Evolutionary conservation across 495 filamentous ascomycete genomes (phyloP).

Genomic region (Aspergillus ostianus): DNA sequence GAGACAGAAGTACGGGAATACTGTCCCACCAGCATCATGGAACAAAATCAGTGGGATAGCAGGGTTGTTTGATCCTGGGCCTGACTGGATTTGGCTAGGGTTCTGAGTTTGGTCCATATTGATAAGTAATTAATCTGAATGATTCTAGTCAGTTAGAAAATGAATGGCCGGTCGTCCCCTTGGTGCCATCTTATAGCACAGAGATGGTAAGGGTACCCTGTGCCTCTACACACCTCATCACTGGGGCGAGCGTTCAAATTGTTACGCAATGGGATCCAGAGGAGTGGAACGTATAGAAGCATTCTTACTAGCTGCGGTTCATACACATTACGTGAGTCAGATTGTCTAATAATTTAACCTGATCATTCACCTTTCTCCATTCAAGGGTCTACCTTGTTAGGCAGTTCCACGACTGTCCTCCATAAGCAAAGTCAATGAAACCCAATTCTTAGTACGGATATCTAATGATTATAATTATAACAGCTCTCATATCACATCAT

Average conservation of each 20-base stretch:
- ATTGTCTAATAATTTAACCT: background rate
- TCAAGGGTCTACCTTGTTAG: too few species aligned
- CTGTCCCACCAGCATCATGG: conserved; percentile 10
- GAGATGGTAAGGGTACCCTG: background rate
- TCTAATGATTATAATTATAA: too few species aligned
- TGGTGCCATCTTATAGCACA: background rate
- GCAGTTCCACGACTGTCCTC: too few species aligned
- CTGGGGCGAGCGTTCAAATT: background rate
- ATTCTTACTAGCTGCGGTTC: background rate
- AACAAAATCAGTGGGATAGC: background rate
- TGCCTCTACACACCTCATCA: background rate
- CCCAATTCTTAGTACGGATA: too few species aligned
- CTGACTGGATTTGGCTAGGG: background rate
- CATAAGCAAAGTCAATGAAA: too few species aligned
- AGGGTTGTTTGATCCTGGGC: background rate
- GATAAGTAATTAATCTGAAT: background rate
- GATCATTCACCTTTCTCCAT: too few species aligned
- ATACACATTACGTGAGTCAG: background rate
- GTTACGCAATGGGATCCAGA: background rate
- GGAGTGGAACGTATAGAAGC: background rate
- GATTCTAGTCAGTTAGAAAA: background rate
- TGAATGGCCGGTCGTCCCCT: background rate
- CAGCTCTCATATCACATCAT: too few species aligned
- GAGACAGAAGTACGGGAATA: conserved; percentile 12
- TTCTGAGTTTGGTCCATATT: background rate